Base-by-base conservation (phyloP, 805 yeast genomes). In the Brettanomyces sp. region DNA sequence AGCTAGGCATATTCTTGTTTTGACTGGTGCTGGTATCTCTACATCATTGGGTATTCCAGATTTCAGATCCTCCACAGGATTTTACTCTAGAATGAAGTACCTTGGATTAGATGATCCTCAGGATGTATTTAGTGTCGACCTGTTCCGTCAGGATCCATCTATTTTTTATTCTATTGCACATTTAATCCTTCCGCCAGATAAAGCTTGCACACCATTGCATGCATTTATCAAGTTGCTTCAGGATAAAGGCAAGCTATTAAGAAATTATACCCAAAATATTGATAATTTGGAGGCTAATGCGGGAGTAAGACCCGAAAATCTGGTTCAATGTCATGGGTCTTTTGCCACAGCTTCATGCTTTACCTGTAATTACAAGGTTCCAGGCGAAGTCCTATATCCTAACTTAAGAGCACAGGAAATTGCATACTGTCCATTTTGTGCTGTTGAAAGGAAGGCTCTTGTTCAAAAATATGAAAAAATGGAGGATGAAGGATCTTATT, bases 1-100 rank as follows among this genome's bases (percentile, higher is more conserved):
- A 5, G 77, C 93, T 0, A 58, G 71, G 12, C 81, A 77, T 37
- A 72, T 89, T 9, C 56, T 90, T 48, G 89, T 89, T 0, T 61
- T 89, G 22, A 86, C 96, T 0, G 97, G 97, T 13, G 97, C 97
- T 0, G 97, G 97, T 23, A 87, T 89, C 45, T 85, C 95, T 34
- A 88, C 96, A 3, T 79, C 88, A 1, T 65, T 88, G 45, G 96
- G 96, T 6, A 89, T 88, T 45, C 96, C 96, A 0, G 96, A 88
- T 65, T 88, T 89, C 65, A 74, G 97, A 59, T 87, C 96, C 0
- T 79, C 86, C n/a, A 73, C 81, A 52, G 97, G 97, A 42, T 75
- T 89, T 45, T 89, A 89, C 63, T 72, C 86, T 1, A 76, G 75
- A 55, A 73, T 90, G 53, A 72, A 73, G 44, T 74, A 76, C 55